Evolutionary conservation across 441 rosid species (phyloP).

Genomic region (Manihot esculenta): DNA sequence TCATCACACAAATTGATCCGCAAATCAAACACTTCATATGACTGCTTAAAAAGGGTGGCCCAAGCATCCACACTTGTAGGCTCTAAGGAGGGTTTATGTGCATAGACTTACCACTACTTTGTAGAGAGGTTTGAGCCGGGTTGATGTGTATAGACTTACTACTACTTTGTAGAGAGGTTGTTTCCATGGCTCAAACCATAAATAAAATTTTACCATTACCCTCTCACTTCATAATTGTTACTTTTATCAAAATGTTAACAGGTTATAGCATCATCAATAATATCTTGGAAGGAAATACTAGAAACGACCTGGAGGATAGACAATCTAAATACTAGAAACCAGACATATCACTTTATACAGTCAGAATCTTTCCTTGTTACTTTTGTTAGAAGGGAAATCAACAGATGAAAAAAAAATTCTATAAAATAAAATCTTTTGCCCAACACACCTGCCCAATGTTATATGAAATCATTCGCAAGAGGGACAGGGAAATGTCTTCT

Average conservation of each 20-base stretch:
- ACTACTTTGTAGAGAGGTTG: too few relatives aligned
- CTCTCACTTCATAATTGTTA: background rate
- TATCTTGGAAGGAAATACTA: background rate
- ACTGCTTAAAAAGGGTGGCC: too few relatives aligned
- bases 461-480: constrained; percentile 96
- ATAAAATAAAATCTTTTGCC: background rate
- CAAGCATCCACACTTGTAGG: too few relatives aligned
- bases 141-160: too few relatives aligned
- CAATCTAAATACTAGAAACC: background rate
- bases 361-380: background rate
- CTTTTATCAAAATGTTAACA: background rate
- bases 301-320: background rate
- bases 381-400: background rate
- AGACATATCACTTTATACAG: background rate
- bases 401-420: background rate
- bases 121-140: too few relatives aligned
- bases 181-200: too few relatives aligned
- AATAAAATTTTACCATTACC: too few relatives aligned
- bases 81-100: too few relatives aligned
- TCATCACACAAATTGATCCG: background rate
- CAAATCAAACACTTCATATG: too few relatives aligned
- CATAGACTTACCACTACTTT: too few relatives aligned
- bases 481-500: constrained; percentile 96
- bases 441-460: constrained; percentile 89
- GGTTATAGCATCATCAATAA: background rate